Evolutionary conservation across 169 alveolate genomes (phyloP), one percentile per base, ranked within the genome.

Genomic region (Fabrea salina): DNA sequence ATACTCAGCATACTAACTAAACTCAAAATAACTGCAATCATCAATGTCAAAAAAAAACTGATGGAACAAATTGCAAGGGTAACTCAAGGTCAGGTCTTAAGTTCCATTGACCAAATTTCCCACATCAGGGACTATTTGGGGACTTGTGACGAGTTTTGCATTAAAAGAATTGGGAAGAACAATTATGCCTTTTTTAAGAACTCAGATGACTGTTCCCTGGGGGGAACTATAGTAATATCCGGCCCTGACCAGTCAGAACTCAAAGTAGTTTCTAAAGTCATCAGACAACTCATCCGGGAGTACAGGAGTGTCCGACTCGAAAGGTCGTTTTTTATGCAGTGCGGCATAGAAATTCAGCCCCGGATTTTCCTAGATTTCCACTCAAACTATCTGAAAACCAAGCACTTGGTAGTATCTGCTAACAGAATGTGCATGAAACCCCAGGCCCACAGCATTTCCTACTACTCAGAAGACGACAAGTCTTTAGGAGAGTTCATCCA

Each of bases 371-470:
- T 30, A 16, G 49, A 61, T 13, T 30, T 2, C 19, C 11, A 33
- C 13, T 16, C 22, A 8, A 61, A 11, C 25, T 13, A 33, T 8
- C n/a, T 37, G 49, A 16, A 8, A 2, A 33, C 13, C 39, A 61
- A 61, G 39, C 41, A 32, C n/a, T 11, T 61, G 11, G 11, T 37
- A 7, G 32, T 61, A 0, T 61, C 51, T 13, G 51, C 32, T 35
- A 61, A 61, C 49, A 37, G 39, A 37, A 61, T 61, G 41, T 61
- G 74, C 50, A 11, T 32, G 11, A 61, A 61, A 27, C 41, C 74
- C 0, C 25, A 35, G 3, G 39, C 7, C n/a, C 43, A 16, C 1
- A 13, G 19, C 11, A 11, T 61, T 32, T 47, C 32, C 8, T 61
- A 33, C 3, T 61, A 61, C 25, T 16, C n/a, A 51, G 22, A 61